Evolutionary conservation across 2,329 filamentous ascomycete genomes (phyloP), one percentile per base, ranked within the genome.

Genomic region (Botrytis hyacinthi): DNA sequence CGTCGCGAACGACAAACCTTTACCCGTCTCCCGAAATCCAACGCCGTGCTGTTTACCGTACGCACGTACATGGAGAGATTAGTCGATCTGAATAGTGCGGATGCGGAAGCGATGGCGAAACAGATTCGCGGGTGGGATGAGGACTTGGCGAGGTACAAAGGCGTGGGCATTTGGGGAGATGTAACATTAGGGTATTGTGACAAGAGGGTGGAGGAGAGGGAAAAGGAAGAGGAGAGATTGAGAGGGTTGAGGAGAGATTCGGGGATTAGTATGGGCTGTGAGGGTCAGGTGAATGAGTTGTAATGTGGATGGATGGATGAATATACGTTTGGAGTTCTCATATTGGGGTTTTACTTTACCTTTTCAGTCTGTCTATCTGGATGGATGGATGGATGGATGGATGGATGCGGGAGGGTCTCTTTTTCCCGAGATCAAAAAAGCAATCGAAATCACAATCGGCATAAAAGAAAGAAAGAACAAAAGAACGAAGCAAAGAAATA

Each of bases 1-100:
- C 83, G 86, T 7, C 82, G 83, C 32, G 86, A 87, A 76, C 80
- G 84, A 26, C 86, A 87, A 75, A 86, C 84, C 0, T 88, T 88
- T 75, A 83, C 82, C 8, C 80, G 83, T 1, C 77, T 88, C 12
- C 83, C 83, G 2, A 81, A 81, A 2, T 83, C 82, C 0, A 81
- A 81, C 0, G 83, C 85, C 0, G 82, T 88, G 1, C 80, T 87
- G 6, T 86, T 87, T 75, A 84, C 84, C 0, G 85, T 87, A 14
- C 84, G 84, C 74, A 87, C 86, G 0, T 83, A 82, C 14, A 78
- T 87, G 66, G 82, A 83, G 4, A 80, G 80, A 0, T 76, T 86
- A 9, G 79, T 82, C 6, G 82, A 85, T 67, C 78, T 86, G 8
- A 80, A 81, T 0, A 80, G 81, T 70, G 79, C 82, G 32, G 84